Evolutionary conservation across 331 rosid species (phyloP), one percentile per base, ranked within the genome.

Genomic region (Acacia concinna): DNA sequence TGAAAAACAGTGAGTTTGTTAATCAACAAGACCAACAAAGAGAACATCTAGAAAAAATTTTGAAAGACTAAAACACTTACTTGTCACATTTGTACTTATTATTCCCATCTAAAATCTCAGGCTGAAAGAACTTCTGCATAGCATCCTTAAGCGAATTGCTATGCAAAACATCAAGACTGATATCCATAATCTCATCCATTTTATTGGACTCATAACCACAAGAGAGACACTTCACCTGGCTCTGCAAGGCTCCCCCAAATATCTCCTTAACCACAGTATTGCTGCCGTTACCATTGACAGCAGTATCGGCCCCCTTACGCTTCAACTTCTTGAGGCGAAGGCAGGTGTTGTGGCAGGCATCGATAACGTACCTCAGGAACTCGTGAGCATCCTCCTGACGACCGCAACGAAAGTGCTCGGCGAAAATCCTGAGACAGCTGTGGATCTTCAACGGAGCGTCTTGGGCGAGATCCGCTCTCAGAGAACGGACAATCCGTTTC

Each of bases 381-480:
- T 96, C 99, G 31, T 96, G 99, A 0, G 99, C 99, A 51, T 96
- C 99, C 85, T 96, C 99, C 87, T 96, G 99, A 28, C 97, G 92
- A 0, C 98, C 99, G 18, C 85, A 63, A 34, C 97, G 91, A 40
- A 96, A 96, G 62, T 93, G 85, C 75, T 91, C 89, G 10, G 97
- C 90, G 0, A 96, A 96, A 76, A 96, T 87, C 84, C 86, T 86
- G 32, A 93, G 84, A 44, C 97, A 88, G 90, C 79, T 90, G 89
- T 81, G 97, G 81, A 93, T 89, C 93, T 88, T 91, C 7, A 40
- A 60, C 2, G 99, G 99, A 4, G 91, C 86, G 67, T 96, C 99
- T 23, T 79, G 88, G 30, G 82, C 44, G 64, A 85, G 93, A 88
- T 96, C 98, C 82, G 80, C 37, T 32, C 89, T 86, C 78, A 91